A percentile compares a stretch with the other conserved stretches of the same genome.
phyloP scores from a whole-genome alignment of 2,329 filamentous ascomycete genomes.

The Monosporascus cannonballus region DNA sequence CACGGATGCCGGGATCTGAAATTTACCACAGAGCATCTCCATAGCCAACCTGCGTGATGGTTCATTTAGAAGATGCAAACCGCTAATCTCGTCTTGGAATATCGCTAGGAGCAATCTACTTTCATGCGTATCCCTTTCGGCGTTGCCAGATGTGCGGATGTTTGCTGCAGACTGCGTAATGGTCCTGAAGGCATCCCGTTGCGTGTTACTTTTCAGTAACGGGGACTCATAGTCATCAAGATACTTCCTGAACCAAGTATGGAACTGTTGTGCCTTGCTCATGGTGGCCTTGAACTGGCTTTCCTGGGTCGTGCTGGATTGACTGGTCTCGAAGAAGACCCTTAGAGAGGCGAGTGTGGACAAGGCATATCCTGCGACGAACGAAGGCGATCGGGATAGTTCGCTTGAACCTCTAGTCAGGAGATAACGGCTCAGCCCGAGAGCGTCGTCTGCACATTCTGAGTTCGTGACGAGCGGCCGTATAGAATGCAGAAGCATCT shows the following conservation, averaged over 20 bases:
- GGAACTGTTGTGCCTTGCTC: constrained; percentile 68
- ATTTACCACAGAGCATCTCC: constrained; percentile 67
- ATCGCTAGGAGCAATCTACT: constrained; percentile 75
- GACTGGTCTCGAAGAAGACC: constrained; percentile 66
- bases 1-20: constrained; percentile 53
- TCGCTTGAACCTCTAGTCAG: constrained; percentile 61
- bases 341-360: constrained; percentile 74
- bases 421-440: constrained; percentile 83
- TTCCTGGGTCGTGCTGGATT: constrained; percentile 78
- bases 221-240: constrained; percentile 56
- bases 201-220: constrained; percentile 40
- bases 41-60: constrained; percentile 66
- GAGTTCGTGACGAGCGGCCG: constrained; percentile 73
- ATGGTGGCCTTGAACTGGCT: constrained; percentile 74
- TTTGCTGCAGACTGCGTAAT: constrained; percentile 65
- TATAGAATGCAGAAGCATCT: constrained; percentile 82
- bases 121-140: constrained; percentile 65
- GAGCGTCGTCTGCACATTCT: constrained; percentile 83
- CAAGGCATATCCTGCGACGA: constrained; percentile 73
- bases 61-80: constrained; percentile 60
- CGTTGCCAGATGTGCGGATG: constrained; percentile 63
- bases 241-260: constrained; percentile 70
- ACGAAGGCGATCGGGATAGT: constrained; percentile 61
- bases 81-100: constrained; percentile 62
- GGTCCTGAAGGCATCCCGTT: constrained; percentile 53